Percentiles rank a stretch among this genome's conserved stretches.
Conservation (phyloP, 805 yeast species). For the Starmerella stigmatis region DNA sequence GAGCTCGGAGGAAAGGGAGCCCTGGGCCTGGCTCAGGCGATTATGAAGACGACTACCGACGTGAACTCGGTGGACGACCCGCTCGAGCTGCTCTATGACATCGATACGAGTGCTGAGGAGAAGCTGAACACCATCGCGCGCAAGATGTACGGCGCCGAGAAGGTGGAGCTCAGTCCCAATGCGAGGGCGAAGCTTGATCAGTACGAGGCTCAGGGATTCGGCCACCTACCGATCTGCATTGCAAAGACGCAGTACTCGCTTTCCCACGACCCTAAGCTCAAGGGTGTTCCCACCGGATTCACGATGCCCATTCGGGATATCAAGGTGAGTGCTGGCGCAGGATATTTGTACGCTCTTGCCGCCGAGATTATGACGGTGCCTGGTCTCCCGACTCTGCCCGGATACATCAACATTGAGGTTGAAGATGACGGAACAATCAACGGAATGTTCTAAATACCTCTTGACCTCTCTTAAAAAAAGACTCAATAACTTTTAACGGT, state of each 20-base stretch:
- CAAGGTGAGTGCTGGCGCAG: constrained; percentile 92
- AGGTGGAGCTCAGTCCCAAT: constrained; percentile 68
- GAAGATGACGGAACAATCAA: constrained; percentile 86
- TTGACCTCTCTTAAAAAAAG: no score
- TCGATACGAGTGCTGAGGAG: constrained; percentile 59
- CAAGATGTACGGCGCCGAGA: constrained; percentile 87
- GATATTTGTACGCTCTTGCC: constrained; percentile 89
- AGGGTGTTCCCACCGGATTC: constrained; percentile 92
- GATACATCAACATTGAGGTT: constrained; percentile 94
- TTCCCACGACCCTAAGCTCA: constrained; percentile 85
- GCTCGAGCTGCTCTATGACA: constrained; percentile 52
- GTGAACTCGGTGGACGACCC: constrained; percentile 35
- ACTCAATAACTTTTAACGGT: no score
- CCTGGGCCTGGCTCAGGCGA: constrained; percentile 68
- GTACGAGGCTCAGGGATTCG: constrained; percentile 80
- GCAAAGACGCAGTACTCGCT: constrained; percentile 96
- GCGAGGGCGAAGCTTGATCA: constrained; percentile 74
- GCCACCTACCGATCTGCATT: constrained; percentile 84
- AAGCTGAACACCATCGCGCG: constrained; percentile 71
- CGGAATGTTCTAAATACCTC: constrained; percentile 74
- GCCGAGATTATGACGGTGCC: constrained; percentile 97
- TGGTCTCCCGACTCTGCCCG: constrained; percentile 90
- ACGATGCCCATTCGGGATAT: constrained; percentile 90
- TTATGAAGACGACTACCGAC: constrained; percentile 58
- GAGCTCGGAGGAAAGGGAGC: constrained; percentile 93